phyloP scores from a whole-genome alignment of 352 stramenopile species.

The Phytophthora tubulina region DNA sequence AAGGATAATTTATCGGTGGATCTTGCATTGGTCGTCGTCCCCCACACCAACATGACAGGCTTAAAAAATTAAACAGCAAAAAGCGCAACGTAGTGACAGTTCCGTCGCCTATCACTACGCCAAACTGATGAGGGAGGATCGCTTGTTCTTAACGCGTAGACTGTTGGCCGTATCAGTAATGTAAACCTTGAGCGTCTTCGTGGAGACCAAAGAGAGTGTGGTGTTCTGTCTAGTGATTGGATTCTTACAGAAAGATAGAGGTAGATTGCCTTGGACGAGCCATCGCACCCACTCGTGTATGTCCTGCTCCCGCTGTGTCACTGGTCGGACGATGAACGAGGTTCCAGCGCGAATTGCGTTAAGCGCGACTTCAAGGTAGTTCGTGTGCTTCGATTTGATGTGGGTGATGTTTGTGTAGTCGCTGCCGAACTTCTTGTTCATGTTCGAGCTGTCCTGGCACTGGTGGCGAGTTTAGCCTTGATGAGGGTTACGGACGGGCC shows the following conservation, averaged over 20 bases:
- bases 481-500: too few relatives aligned
- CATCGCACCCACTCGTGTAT: background rate
- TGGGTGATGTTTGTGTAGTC: background rate
- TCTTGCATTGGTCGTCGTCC: background rate
- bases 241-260: background rate
- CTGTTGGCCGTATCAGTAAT: background rate
- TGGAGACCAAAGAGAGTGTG: background rate
- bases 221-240: background rate
- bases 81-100: background rate
- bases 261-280: background rate
- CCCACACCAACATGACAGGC: too few relatives aligned
- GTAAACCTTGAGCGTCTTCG: background rate
- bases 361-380: background rate
- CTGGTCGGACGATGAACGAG: background rate
- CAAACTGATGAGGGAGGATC: background rate
- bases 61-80: background rate
- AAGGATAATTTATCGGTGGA: background rate
- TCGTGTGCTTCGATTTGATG: background rate
- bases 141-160: background rate
- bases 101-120: background rate
- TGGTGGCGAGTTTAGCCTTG: too few relatives aligned
- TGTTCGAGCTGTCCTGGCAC: too few relatives aligned
- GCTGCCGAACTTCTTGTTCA: too few relatives aligned
- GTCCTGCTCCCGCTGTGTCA: background rate
- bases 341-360: background rate